Base-by-base conservation (phyloP, 225 moss, liverwort and hornwort genomes). In the Rhytidiadelphus loreus region DNA sequence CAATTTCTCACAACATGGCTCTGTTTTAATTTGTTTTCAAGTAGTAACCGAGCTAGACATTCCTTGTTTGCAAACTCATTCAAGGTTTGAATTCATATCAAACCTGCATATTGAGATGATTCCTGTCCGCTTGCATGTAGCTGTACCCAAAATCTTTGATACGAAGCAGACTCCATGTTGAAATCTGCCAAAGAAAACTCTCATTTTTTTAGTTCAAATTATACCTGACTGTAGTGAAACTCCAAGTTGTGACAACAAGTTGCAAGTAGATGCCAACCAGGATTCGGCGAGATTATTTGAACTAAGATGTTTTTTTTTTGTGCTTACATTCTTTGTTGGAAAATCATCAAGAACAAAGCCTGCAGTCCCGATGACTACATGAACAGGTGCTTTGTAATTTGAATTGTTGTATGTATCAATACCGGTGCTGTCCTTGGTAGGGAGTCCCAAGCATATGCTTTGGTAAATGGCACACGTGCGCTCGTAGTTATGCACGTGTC, bases 401-500 rank as follows among this genome's bases (percentile, higher is more conserved):
- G 90, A 52, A 44, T 85, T 92, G 81, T 90, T 89, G 83, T 93
- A 93, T 16, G 94, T 92, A 53, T 92, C 94, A 63, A 95, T 5
- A 24, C 95, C 92, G 11, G 85, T 84, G 28, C 39, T 65, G 72
- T 93, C 88, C 61, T 95, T 94, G 32, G 86, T 82, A 8, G 95
- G 95, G 19, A 75, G 21, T 35, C 77, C 92, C 77, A 92, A 86
- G 88, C 95, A 95, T 50, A 62, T 70, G 77, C 80, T 81, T 46
- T 93, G 64, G 88, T 92, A 90, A 28, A 94, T 4, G 6, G 90
- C 89, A 26, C 95, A 95, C 30, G 92, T 89, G 70, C 95, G 94
- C 91, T 95, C 95, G 37, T 94, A 95, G 91, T 93, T 95, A 58
- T 95, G 95, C 61, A 95, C 94, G 57, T 95, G 95, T 57, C 95